phyloP scores from a whole-genome alignment of 192 early-diverging fungal species.

The Coemansia reversa region DNA sequence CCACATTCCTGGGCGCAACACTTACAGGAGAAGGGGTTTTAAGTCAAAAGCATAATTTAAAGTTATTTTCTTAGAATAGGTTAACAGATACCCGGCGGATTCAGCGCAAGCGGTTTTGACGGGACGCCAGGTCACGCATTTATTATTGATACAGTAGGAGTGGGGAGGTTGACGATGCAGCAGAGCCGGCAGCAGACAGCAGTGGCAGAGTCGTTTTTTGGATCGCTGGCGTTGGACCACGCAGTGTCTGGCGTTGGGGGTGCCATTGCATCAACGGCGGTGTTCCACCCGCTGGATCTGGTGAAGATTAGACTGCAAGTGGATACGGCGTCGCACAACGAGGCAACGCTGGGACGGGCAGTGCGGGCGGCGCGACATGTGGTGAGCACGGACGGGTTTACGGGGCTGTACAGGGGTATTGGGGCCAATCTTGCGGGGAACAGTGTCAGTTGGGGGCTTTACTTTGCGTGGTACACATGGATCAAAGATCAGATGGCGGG shows the following conservation, averaged over 20 bases:
- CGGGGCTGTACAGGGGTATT: conserved; percentile 89
- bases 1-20: too few species aligned
- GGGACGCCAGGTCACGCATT: neutral
- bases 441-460: conserved; percentile 93
- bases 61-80: neutral
- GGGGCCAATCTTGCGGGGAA: conserved; percentile 87
- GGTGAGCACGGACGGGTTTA: conserved; percentile 58
- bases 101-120: neutral
- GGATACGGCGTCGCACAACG: conserved; percentile 55
- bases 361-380: conserved; percentile 63
- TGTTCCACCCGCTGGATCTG: conserved; percentile 91
- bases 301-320: conserved; percentile 90
- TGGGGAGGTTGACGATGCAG: neutral
- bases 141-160: neutral
- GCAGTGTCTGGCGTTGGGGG: conserved; percentile 87
- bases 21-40: neutral
- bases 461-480: conserved; percentile 85
- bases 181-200: neutral
- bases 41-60: neutral
- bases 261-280: conserved; percentile 75
- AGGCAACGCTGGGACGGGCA: conserved; percentile 65
- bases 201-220: conserved; percentile 40
- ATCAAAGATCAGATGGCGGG: conserved; percentile 48
- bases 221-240: conserved; percentile 66
- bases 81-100: neutral